Percentiles rank a stretch among this genome's conserved stretches.
Conservation (phyloP, 148 eudicot genomes). For the Oxyria digyna region DNA sequence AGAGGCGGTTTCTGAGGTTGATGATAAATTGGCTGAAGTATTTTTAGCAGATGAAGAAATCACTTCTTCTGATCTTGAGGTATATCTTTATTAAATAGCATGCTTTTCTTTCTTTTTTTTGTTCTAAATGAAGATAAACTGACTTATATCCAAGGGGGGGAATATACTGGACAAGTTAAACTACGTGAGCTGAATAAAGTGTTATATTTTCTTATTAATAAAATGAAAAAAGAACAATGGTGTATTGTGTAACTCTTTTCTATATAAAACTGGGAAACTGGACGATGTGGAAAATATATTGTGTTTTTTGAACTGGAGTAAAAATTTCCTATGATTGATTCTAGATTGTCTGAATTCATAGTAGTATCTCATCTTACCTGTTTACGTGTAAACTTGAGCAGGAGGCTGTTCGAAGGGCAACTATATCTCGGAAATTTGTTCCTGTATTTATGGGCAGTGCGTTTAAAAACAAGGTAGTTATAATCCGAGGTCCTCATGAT, state of each 20-base stretch:
- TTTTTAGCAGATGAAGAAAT: conserved; percentile 89
- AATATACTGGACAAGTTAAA: not conserved
- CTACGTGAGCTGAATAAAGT: not conserved
- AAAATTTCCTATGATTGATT: not conserved
- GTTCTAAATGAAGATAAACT: not conserved
- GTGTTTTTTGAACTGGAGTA: not conserved
- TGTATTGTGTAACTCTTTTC: not conserved
- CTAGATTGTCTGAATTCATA: not conserved
- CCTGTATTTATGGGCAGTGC: conserved; percentile 99
- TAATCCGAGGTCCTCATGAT: not conserved
- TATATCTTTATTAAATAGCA: conserved; percentile 5
- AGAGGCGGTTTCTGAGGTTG: conserved; percentile 93
- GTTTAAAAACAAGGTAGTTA: conserved; percentile 81
- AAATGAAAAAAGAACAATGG: not conserved
- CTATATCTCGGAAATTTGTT: conserved; percentile 70
- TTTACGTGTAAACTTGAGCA: conserved; percentile 16
- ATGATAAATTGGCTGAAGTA: conserved; percentile 79
- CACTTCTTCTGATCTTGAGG: conserved; percentile 78
- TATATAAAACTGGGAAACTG: not conserved
- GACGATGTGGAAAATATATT: not conserved
- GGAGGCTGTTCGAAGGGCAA: conserved; percentile 94
- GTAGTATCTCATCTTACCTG: conserved; percentile 2
- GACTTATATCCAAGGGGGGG: not conserved
- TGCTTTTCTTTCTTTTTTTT: not conserved
- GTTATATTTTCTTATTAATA: not conserved